Evolutionary conservation across 176 grass and related monocot species (phyloP).

Genomic region (Musa schizocarpa): DNA sequence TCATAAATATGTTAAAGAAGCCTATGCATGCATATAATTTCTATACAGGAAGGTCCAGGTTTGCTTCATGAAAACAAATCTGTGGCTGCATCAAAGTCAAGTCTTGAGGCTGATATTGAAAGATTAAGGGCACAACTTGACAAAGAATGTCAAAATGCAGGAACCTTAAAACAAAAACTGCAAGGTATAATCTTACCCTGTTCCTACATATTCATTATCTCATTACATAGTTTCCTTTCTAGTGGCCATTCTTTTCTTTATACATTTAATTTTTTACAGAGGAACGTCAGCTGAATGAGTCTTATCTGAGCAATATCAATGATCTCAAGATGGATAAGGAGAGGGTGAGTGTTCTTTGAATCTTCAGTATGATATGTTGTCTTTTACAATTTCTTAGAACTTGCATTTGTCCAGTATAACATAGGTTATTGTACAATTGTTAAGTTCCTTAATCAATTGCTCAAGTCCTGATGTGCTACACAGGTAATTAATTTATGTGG

Average conservation of each 20-base stretch:
- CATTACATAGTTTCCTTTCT: constrained; percentile 9
- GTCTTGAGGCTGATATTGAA: constrained; percentile 69
- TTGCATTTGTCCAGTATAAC: not conserved
- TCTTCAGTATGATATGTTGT: not conserved
- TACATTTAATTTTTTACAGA: constrained; percentile 37
- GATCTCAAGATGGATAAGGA: constrained; percentile 62
- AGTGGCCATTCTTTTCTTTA: constrained; percentile 11
- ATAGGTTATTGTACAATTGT: no score
- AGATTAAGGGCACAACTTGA: constrained; percentile 55
- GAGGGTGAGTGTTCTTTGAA: constrained; percentile 33
- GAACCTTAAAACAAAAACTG: constrained; percentile 41
- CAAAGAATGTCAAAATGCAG: constrained; percentile 38
- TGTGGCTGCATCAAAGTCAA: constrained; percentile 30
- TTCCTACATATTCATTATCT: not conserved
- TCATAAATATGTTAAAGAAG: not conserved
- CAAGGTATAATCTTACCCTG: constrained; percentile 41
- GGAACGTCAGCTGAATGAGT: constrained; percentile 49
- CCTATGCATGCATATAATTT: constrained; percentile 8
- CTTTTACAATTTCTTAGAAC: not conserved
- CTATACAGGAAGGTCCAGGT: constrained; percentile 46
- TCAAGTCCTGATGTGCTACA: no score
- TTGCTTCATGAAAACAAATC: constrained; percentile 36
- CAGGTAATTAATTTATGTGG: no score
- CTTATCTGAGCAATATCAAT: constrained; percentile 57
- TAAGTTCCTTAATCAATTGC: no score